Evolutionary conservation across 1,139 yeast genomes (phyloP), one percentile per base, ranked within the genome.

Genomic region (Candida sojae): DNA sequence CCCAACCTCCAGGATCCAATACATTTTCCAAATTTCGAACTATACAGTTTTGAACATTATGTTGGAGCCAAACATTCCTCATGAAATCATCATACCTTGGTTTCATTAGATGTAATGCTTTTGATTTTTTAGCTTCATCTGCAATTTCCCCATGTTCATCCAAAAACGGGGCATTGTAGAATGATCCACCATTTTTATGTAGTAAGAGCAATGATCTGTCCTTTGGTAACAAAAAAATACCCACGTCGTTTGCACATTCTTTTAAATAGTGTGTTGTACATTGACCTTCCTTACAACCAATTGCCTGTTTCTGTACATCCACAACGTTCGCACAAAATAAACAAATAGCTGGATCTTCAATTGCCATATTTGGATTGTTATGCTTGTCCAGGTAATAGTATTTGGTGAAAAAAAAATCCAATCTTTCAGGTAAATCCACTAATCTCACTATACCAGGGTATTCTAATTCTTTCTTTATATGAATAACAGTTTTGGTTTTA

Each of bases 1-100:
- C 95, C 99, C 99, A 93, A 1, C 98, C 98, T 10, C 98, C 98
- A 33, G 88, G 82, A 66, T 93, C 98, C 34, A 85, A 68, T 6
- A 80, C 82, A 42, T 85, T 82, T 57, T 92, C 97, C 32, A 93
- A 74, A 54, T 83, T 84, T 55, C 98, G 75, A 1, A 90, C 92
- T 41, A 92, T 84, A 48, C 78, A 75, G 57, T 89, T 90, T 2
- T 91, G 86, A 11, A 89, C 74, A 58, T 88, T 88, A 61, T 91
- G 95, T 51, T 82, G 86, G 25, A 92, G 72, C 92, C 97, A 88
- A 43, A 88, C 71, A 34, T 79, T 79, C 48, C 85, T 76, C 17
- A 79, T 79, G 51, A 92, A 78, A 43, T 84, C 82, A 40, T 85
- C 83, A 60, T 91, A 93, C 45, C 91, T 75, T 6, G 73, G 70